Percentiles rank a stretch among this genome's conserved stretches.
Conservation (phyloP, 345 rosid species). For the Salix suchowensis region DNA sequence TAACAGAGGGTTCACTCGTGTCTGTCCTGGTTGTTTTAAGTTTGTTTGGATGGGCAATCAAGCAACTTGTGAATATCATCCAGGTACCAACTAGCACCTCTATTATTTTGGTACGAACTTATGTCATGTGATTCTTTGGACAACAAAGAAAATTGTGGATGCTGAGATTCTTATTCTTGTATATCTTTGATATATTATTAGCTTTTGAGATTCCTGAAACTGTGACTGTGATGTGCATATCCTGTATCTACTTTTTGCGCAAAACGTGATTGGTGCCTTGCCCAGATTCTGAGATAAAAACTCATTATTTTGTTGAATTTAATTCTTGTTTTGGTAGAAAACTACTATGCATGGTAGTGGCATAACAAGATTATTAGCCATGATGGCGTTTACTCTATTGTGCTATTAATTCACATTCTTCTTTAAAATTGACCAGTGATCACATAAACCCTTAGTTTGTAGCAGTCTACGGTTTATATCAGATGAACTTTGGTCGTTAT, state of each 20-base stretch:
- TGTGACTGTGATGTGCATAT: background rate
- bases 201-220: background rate
- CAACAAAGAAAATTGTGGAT: background rate
- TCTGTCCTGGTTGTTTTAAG: slow-evolving; percentile 53
- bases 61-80: slow-evolving; percentile 70
- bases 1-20: slow-evolving; percentile 41
- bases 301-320: background rate
- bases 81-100: slow-evolving; percentile 48
- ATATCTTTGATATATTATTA: background rate
- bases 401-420: background rate
- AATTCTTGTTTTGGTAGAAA: background rate
- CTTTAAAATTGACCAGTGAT: background rate
- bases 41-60: slow-evolving; percentile 78
- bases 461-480: background rate
- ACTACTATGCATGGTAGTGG: background rate
- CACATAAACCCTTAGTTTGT: background rate
- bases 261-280: background rate
- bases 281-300: background rate
- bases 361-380: background rate
- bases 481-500: background rate
- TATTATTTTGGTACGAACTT: background rate
- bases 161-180: background rate
- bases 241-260: background rate
- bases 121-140: background rate
- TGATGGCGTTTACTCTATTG: background rate